These are phyloP conservation scores for Mariannaea sp. DNA, from an alignment of 2,329 filamentous ascomycete species.

Conservation along the genomic window DNA sequence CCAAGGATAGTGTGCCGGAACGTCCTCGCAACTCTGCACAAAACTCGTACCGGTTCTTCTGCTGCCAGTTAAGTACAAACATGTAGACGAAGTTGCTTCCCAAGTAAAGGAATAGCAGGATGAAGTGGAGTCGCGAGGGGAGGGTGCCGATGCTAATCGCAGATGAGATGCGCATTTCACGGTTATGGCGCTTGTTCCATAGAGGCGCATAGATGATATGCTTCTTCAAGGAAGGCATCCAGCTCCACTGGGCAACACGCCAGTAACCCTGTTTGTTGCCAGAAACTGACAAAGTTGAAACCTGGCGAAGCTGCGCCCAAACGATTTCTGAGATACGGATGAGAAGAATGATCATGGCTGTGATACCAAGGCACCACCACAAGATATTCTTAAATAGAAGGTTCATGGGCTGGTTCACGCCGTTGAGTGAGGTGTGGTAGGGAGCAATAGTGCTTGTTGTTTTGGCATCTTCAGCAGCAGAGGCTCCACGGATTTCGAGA, in stretches of 20 bases:
- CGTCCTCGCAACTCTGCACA: constrained; percentile 84
- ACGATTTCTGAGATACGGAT: constrained; percentile 59
- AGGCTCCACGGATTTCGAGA: constrained; percentile 38
- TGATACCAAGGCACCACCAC: constrained; percentile 65
- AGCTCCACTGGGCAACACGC: constrained; percentile 60
- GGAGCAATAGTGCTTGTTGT: constrained; percentile 57
- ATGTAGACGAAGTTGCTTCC: constrained; percentile 67
- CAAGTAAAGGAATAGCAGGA: constrained; percentile 62
- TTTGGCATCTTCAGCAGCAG: constrained; percentile 37
- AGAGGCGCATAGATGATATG: constrained; percentile 65
- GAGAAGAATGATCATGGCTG: constrained; percentile 57
- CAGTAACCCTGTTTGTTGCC: constrained; percentile 63
- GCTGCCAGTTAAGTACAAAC: constrained; percentile 64
- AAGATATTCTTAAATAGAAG: constrained; percentile 60
- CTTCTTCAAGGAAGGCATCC: constrained; percentile 67
- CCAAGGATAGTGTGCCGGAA: constrained; percentile 78
- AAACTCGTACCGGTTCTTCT: constrained; percentile 64
- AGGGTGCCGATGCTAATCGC: constrained; percentile 66
- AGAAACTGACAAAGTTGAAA: constrained; percentile 60
- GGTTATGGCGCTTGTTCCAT: constrained; percentile 68
- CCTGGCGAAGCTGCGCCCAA: constrained; percentile 62
- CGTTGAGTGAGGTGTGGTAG: constrained; percentile 61
- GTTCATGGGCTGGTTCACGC: constrained; percentile 64
- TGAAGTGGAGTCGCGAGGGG: constrained; percentile 65
- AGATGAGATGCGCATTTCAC: constrained; percentile 65